Conservation (phyloP, 2,329 filamentous ascomycete species). For the Berkeleyomyces rouxiae region DNA sequence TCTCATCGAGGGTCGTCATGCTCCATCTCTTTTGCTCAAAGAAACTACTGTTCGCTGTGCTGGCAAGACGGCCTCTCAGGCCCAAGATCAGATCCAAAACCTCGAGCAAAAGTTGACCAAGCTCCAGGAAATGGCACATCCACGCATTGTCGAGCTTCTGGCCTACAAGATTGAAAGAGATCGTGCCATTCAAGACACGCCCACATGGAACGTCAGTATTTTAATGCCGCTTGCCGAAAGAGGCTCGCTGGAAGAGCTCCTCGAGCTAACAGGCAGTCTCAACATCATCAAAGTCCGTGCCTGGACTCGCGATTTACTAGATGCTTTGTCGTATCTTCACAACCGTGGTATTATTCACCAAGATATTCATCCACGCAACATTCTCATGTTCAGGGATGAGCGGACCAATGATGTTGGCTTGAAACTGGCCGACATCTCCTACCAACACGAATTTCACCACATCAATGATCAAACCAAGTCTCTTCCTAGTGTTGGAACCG, state of each 20-base stretch:
- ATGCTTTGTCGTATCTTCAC: conserved; percentile 77
- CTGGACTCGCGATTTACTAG: conserved; percentile 83
- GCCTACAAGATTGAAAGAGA: conserved; percentile 62
- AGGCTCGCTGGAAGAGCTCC: conserved; percentile 64
- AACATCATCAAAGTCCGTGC: conserved; percentile 61
- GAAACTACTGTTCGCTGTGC: conserved; percentile 43
- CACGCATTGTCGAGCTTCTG: conserved; percentile 61
- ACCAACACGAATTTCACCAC: conserved; percentile 49
- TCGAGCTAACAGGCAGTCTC: conserved; percentile 62
- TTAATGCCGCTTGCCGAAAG: conserved; percentile 65
- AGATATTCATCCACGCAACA: conserved; percentile 62
- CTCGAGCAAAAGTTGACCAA: conserved; percentile 64
- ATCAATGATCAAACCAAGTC: conserved; percentile 38
- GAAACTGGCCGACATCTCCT: conserved; percentile 60
- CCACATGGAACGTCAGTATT: conserved; percentile 55
- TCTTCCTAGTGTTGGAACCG: conserved; percentile 37
- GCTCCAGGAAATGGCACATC: conserved; percentile 51
- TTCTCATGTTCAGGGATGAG: conserved; percentile 54
- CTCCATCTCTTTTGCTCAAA: conserved; percentile 57
- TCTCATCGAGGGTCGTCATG: conserved; percentile 34
- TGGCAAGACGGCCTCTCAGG: conserved; percentile 40
- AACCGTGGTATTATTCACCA: conserved; percentile 71
- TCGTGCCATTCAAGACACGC: conserved; percentile 23
- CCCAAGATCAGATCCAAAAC: conserved; percentile 60
- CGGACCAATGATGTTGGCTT: conserved; percentile 50